Base-by-base conservation (phyloP, 371 early-diverging fungal genomes). In the Umbelopsis sp. region DNA sequence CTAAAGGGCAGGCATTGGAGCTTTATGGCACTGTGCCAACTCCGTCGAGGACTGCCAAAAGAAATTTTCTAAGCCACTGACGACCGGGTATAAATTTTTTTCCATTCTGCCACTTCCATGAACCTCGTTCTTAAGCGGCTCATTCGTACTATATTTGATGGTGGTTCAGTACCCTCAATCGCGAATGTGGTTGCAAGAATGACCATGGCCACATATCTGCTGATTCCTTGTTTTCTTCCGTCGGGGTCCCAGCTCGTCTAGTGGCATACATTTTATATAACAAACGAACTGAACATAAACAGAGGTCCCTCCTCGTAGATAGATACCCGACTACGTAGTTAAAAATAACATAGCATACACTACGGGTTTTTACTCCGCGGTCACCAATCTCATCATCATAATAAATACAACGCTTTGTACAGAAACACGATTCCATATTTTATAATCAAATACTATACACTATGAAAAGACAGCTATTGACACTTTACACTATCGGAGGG, bases 161-260 rank as follows among this genome's bases (percentile, higher is more conserved):
- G 57, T 35, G 14, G 32, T 35, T 12, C 57, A 57, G 35, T 57
- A 57, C 57, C 57, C 14, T 29, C 29, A 57, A 57, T 57, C 57
- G 57, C 57, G 35, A 35, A 57, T 57, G 57, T 35, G 7, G 57
- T 57, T 29, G 57, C 35, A 24, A 57, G 57, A 57, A 57, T 29
- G 29, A 57, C 12, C 32, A 57, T 22, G 35, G 57, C 57, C 57
- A 57, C 12, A 57, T 57, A 57, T 57, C 57, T 57, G 57, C 35
- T 57, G 57, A 57, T 29, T 57, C 57, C 57, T 57, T 57, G 57
- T 35, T n/a, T 57, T 29, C 57, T 41, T 57, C 57, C 29, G 29
- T 57, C 57, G 57, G 29, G 57, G 57, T 35, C 35, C n/a, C 57
- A 57, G 57, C 57, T 57, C 57, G 57, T 57, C 57, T 57, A 57